phyloP scores from a whole-genome alignment of 345 rosid species.

The Clarkia xantiana region DNA sequence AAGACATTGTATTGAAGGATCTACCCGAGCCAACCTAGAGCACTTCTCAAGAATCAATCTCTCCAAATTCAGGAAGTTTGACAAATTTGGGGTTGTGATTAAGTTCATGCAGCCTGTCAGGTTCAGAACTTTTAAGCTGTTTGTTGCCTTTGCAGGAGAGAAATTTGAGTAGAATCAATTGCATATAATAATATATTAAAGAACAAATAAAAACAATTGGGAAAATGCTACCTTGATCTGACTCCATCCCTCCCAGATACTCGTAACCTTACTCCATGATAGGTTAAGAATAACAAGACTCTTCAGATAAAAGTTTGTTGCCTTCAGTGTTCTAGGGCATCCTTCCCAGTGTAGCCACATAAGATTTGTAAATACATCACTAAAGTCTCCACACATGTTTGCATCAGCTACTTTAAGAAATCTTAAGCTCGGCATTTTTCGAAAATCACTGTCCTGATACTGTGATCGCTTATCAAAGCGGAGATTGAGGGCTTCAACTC shows the following conservation, averaged over 20 bases:
- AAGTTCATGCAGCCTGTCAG: constrained; percentile 1
- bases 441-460: neutral
- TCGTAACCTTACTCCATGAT: neutral
- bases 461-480: too few relatives aligned
- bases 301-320: constrained; percentile 2
- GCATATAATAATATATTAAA: neutral
- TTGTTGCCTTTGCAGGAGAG: neutral
- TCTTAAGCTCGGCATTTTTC: neutral
- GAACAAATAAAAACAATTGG: neutral
- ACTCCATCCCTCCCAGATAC: constrained; percentile 6
- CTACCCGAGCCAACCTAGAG: neutral
- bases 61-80: neutral
- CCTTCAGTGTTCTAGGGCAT: constrained; percentile 1
- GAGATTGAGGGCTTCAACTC: constrained; percentile 1
- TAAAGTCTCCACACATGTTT: neutral
- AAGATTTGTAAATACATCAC: neutral
- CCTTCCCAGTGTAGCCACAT: constrained; percentile 6
- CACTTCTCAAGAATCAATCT: constrained; percentile 2
- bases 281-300: constrained; percentile 3
- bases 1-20: neutral
- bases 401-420: neutral
- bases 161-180: neutral
- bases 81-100: constrained; percentile 1
- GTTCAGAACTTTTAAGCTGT: neutral
- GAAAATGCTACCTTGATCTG: constrained; percentile 2